A percentile compares a stretch with the other conserved stretches of the same genome.
Evolutionary conservation across 2,329 filamentous ascomycete genomes (phyloP).

Genomic region (Hymenoscyphus occultus): DNA sequence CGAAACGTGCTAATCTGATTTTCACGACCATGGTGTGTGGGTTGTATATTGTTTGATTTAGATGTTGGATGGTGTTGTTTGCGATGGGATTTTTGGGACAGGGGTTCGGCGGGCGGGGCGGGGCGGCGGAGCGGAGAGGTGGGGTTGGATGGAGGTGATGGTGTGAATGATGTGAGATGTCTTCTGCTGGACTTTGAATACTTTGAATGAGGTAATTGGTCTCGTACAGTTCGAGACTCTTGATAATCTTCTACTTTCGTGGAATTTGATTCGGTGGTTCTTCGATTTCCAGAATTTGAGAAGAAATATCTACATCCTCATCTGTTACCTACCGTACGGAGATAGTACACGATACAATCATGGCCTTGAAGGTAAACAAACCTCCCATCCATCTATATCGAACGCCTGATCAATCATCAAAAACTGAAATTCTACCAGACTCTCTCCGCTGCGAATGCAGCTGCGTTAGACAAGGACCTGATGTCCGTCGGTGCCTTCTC

Average conservation of each 20-base stretch:
- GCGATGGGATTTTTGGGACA: slow-evolving; percentile 2
- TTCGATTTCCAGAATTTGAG: no score
- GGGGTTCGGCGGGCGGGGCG: slow-evolving; percentile 5
- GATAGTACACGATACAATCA: background rate
- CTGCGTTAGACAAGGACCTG: slow-evolving; percentile 86
- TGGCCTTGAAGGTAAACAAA: background rate
- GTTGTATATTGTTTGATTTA: background rate
- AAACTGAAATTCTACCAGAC: slow-evolving; percentile 53
- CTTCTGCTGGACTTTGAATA: background rate
- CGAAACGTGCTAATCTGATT: slow-evolving; percentile 91
- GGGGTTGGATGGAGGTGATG: background rate
- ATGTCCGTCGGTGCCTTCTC: slow-evolving; percentile 89
- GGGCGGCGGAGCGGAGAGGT: background rate
- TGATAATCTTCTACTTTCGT: background rate
- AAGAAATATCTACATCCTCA: background rate
- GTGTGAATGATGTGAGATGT: no score
- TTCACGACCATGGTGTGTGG: slow-evolving; percentile 75
- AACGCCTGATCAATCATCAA: background rate
- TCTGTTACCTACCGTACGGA: background rate
- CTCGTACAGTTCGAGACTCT: no score
- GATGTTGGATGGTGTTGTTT: no score
- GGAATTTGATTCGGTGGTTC: no score
- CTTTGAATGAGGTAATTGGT: background rate
- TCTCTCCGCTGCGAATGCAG: slow-evolving; percentile 80
- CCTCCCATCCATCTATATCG: background rate